phyloP scores from a whole-genome alignment of 148 eudicot genomes.

The Cornus controversa region DNA sequence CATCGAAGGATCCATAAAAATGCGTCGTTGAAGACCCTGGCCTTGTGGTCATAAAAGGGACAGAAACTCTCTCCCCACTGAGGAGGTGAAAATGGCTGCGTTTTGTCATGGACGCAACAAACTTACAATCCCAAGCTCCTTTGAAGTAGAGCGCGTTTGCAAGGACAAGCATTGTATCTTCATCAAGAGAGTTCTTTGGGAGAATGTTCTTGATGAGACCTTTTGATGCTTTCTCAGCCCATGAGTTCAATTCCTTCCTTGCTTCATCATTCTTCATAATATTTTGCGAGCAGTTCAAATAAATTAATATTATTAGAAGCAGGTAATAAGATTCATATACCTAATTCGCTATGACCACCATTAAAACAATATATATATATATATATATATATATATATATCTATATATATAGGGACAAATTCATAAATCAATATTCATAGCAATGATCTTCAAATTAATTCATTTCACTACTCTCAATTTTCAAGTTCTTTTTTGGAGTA shows the following conservation, averaged over 20 bases:
- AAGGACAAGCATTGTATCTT: neutral
- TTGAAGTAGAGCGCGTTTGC: slow-evolving; percentile 26
- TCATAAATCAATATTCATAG: too few relatives aligned
- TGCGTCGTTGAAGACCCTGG: neutral
- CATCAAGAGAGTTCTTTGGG: neutral
- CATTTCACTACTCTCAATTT: too few relatives aligned
- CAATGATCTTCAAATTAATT: too few relatives aligned
- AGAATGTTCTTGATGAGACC: slow-evolving; percentile 19
- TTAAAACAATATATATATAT: too few relatives aligned
- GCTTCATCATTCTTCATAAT: too few relatives aligned
- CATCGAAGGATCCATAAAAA: neutral
- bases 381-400: too few relatives aligned
- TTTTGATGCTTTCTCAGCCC: slow-evolving; percentile 16
- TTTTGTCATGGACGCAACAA: neutral
- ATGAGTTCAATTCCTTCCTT: slow-evolving; percentile 8
- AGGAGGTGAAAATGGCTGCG: slow-evolving; percentile 13
- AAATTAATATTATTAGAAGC: too few relatives aligned
- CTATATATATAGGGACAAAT: too few relatives aligned
- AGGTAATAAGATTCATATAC: too few relatives aligned
- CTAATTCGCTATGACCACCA: too few relatives aligned
- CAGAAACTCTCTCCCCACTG: slow-evolving; percentile 11
- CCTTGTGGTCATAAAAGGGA: slow-evolving; percentile 14
- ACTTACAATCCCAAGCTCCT: slow-evolving; percentile 16
- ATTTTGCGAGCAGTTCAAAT: too few relatives aligned
- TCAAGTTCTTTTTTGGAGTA: too few relatives aligned